Conservation (phyloP, 2,329 filamentous ascomycete species). For the Talaromyces verruculosus region DNA sequence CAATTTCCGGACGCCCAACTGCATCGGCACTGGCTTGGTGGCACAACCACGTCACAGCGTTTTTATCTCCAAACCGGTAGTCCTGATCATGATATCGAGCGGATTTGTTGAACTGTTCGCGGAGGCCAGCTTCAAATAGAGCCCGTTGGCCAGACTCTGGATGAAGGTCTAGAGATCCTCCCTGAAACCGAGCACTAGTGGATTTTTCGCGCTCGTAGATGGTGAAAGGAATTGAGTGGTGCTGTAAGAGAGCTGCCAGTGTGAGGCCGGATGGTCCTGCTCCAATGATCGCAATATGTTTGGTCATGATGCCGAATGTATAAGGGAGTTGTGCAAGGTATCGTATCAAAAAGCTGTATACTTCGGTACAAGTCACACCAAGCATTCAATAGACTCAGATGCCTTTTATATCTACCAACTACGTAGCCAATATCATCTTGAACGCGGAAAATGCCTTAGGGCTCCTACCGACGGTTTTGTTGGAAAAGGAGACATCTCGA, state of each 20-base stretch:
- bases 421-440: background rate
- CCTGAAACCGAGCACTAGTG: conserved; percentile 23
- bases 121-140: conserved; percentile 26
- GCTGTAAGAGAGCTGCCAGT: background rate
- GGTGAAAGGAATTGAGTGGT: conserved; percentile 4
- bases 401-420: background rate
- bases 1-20: conserved; percentile 30
- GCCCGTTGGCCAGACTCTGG: conserved; percentile 26
- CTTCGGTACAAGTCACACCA: too few relatives aligned
- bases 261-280: conserved; percentile 11
- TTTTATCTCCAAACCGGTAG: background rate
- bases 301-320: background rate
- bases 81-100: conserved; percentile 14
- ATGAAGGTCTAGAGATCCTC: conserved; percentile 31
- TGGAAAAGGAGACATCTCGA: background rate
- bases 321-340: too few relatives aligned
- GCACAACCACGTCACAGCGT: background rate
- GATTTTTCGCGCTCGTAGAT: conserved; percentile 35
- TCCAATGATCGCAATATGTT: background rate
- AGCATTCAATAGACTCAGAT: too few relatives aligned
- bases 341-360: too few relatives aligned
- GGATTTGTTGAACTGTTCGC: conserved; percentile 27
- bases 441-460: background rate
- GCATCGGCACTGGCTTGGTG: background rate
- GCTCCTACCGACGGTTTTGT: background rate